These are phyloP conservation scores for Sporobolomyces pararoseus DNA, from an alignment of 768 basidiomycete genomes.

Conservation along the genomic window DNA sequence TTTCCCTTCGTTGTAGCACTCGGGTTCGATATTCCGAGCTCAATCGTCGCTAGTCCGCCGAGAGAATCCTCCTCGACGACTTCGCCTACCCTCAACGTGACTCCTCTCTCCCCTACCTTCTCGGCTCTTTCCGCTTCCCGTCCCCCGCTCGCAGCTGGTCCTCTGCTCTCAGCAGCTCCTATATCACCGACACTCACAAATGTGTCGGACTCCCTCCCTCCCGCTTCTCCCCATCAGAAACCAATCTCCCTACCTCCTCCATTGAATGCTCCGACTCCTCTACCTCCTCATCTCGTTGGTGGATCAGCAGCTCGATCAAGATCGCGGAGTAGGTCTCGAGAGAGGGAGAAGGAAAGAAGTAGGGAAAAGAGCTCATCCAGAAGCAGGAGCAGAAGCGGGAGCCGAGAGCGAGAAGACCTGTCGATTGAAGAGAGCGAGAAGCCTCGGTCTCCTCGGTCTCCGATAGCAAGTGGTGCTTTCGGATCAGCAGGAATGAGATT, in stretches of 20 bases:
- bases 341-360: conserved; percentile 3
- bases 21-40: conserved; percentile 1
- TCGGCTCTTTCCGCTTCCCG: neutral
- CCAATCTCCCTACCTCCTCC: conserved; percentile 22
- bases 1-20: neutral
- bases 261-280: conserved; percentile 6
- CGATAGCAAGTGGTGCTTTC: no score
- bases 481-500: neutral
- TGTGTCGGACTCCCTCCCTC: neutral
- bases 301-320: neutral
- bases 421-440: neutral
- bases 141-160: neutral
- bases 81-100: neutral
- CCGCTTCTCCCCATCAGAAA: conserved; percentile 18
- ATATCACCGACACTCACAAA: neutral
- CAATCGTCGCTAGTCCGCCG: conserved; percentile 2
- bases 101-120: neutral
- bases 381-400: conserved; percentile 1
- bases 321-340: conserved; percentile 13
- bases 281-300: conserved; percentile 20
- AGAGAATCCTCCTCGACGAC: neutral
- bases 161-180: neutral
- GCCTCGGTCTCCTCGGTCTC: neutral
- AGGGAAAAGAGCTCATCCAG: neutral
- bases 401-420: neutral